Evolutionary conservation across 768 basidiomycete genomes (phyloP).

Genomic region (Candolleomyces eurysporus): DNA sequence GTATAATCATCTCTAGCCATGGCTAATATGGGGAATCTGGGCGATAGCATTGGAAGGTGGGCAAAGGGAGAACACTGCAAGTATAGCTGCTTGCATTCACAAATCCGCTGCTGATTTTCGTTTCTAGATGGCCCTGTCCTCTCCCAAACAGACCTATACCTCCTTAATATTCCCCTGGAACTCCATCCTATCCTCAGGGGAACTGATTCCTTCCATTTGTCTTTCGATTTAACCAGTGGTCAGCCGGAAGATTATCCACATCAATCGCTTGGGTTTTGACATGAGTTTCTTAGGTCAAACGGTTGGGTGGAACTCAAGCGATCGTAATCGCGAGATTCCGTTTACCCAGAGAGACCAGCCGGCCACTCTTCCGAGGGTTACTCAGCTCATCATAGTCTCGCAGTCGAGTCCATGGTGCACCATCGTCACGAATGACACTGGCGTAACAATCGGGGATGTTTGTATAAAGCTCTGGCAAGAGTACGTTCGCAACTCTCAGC

Average conservation of each 20-base stretch:
- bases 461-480: conserved; percentile 72
- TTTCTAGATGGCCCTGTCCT: conserved; percentile 75
- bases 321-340: conserved; percentile 57
- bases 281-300: conserved; percentile 45
- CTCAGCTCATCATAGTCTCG: conserved; percentile 42
- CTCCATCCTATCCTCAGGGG: conserved; percentile 71
- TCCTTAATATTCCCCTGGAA: conserved; percentile 67
- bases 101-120: neutral
- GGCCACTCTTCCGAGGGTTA: conserved; percentile 16
- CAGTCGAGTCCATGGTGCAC: conserved; percentile 72
- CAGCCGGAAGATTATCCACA: conserved; percentile 9
- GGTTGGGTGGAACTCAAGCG: conserved; percentile 58
- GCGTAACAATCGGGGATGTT: conserved; percentile 72
- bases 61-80: conserved; percentile 8
- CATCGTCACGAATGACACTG: conserved; percentile 64
- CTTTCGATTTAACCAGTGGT: conserved; percentile 74
- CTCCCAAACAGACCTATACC: conserved; percentile 77
- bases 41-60: conserved; percentile 6
- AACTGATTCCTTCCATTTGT: conserved; percentile 54
- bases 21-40: neutral
- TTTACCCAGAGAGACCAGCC: conserved; percentile 33
- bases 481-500: conserved; percentile 48
- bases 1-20: neutral
- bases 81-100: neutral
- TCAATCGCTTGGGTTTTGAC: neutral